phyloP scores from a whole-genome alignment of 768 basidiomycete species.

The Pleurotus sapidus region DNA sequence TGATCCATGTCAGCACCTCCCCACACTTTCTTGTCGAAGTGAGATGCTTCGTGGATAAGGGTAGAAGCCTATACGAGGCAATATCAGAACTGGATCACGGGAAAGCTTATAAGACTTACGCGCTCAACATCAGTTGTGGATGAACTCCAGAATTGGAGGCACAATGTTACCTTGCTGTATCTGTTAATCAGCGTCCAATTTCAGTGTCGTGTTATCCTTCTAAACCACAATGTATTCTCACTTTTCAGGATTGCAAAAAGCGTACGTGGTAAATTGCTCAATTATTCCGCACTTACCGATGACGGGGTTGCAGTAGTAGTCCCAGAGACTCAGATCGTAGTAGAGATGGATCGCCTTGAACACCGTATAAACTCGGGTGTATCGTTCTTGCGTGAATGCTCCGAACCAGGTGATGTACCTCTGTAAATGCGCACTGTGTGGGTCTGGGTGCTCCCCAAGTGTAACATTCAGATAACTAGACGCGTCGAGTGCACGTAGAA shows the following conservation, averaged over 20 bases:
- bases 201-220: neutral
- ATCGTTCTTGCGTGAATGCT: neutral
- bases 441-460: neutral
- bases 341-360: neutral
- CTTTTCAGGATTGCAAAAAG: neutral
- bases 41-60: conserved; percentile 3
- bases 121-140: neutral
- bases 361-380: neutral
- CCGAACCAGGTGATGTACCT: neutral
- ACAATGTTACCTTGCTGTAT: neutral
- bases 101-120: neutral
- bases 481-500: no score
- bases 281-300: neutral
- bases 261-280: neutral
- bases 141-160: neutral
- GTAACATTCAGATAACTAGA: neutral
- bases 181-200: neutral
- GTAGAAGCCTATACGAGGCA: neutral
- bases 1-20: neutral
- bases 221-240: neutral
- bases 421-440: neutral
- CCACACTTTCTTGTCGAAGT: neutral
- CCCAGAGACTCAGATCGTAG: neutral
- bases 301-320: neutral
- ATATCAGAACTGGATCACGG: neutral